A percentile compares a stretch with the other conserved stretches of the same genome.
Evolutionary conservation across 1,284 basidiomycete genomes (phyloP).

Genomic region (Golubevia sp.): DNA sequence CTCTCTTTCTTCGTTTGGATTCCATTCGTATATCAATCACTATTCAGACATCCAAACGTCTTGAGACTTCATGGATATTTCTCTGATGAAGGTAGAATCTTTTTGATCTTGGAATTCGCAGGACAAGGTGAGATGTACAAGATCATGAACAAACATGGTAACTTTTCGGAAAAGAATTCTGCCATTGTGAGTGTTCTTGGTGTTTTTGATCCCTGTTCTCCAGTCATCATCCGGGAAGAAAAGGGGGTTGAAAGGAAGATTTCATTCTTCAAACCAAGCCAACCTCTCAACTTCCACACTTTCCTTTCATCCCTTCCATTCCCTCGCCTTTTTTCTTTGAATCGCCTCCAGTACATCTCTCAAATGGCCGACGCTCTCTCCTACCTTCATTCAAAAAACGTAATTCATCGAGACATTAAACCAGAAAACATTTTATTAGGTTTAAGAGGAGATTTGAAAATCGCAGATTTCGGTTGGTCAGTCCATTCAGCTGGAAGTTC

Average conservation of each 20-base stretch:
- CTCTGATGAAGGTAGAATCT: slow-evolving; percentile 55
- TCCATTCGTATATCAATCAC: neutral
- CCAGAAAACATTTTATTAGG: slow-evolving; percentile 57
- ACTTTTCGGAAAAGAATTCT: slow-evolving; percentile 47
- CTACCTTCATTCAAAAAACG: slow-evolving; percentile 59
- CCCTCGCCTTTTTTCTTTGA: neutral
- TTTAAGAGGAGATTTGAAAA: slow-evolving; percentile 57
- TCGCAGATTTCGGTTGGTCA: slow-evolving; percentile 60
- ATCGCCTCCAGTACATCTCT: slow-evolving; percentile 42
- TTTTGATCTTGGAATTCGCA: slow-evolving; percentile 59
- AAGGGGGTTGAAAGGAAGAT: neutral
- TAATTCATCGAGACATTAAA: slow-evolving; percentile 61
- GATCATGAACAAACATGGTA: slow-evolving; percentile 49
- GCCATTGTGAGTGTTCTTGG: slow-evolving; percentile 24
- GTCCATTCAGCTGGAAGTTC: slow-evolving; percentile 56
- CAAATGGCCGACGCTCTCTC: slow-evolving; percentile 58
- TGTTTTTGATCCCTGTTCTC: neutral
- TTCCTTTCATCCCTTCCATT: slow-evolving; percentile 4
- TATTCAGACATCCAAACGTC: slow-evolving; percentile 47
- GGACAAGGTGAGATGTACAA: slow-evolving; percentile 58
- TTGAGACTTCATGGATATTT: slow-evolving; percentile 59
- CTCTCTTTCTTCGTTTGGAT: neutral
- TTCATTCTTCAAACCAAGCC: slow-evolving; percentile 1
- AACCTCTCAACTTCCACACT: neutral
- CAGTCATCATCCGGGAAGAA: neutral